Evolutionary conservation across 768 basidiomycete species (phyloP), one percentile per base, ranked within the genome.

Genomic region (Rhodotorula graminis): DNA sequence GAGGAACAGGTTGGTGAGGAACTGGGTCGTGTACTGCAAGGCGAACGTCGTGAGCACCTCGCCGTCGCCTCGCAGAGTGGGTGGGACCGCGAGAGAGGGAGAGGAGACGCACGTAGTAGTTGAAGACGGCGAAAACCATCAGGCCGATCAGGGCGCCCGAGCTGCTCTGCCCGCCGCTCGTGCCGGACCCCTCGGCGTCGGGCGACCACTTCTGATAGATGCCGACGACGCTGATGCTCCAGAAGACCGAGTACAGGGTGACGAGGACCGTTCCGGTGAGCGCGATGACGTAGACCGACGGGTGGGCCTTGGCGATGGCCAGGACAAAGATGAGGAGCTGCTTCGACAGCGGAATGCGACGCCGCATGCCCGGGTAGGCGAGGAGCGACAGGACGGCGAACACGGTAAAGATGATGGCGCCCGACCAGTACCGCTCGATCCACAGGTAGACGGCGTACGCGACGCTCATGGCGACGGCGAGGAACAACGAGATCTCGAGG

Each of bases 341-440:
- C 63, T 70, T 75, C 3, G 55, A 52, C 31, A 75, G 53, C 1
- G 77, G 77, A 44, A 77, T 77, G 15, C 77, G 65, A 4, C 62
- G 42, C 3, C 77, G 65, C 74, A 77, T 76, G 25, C 66, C 66
- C 31, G 71, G 71, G 72, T 77, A 77, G 9, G 74, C 68, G 33
- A 76, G 62, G 31, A 76, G 52, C 14, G 72, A 66, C 37, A 79
- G 49, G 31, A 79, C 69, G 44, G 77, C 78, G n/a, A 79, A 77
- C 62, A 79, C 61, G 31, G 78, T 79, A 61, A 78, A 78, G 69
- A 79, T 77, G 73, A 79, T 78, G 15, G 78, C 78, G 37, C 77
- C 77, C 0, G 49, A 57, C 68, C 71, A 79, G 55, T 46, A 60
- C 19, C 18, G 9, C 33, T n/a, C 23, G 29, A 64, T 50, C 77